A percentile compares a stretch with the other conserved stretches of the same genome.
Conservation (phyloP, 169 alveolate species). For the Eimeria praecox region DNA sequence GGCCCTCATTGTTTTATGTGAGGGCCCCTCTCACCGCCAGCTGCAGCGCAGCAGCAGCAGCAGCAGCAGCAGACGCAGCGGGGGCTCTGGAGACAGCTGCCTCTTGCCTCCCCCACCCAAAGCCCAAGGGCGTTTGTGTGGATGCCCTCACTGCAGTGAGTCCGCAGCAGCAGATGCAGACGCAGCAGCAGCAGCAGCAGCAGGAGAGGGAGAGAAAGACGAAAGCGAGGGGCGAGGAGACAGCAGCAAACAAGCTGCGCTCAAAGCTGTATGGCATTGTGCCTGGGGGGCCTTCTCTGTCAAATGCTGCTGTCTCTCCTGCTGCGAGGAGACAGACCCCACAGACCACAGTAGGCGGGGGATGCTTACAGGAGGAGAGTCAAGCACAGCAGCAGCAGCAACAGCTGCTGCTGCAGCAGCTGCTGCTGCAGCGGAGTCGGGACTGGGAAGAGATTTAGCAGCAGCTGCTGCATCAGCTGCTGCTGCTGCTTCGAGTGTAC, state of each 20-base stretch:
- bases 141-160: neutral
- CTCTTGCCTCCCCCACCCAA: slow-evolving; percentile 37
- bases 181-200: slow-evolving; percentile 12
- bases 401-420: neutral
- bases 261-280: neutral
- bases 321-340: slow-evolving; percentile 46
- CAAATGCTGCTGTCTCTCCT: slow-evolving; percentile 59
- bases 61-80: slow-evolving; percentile 24
- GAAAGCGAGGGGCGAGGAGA: neutral
- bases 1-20: slow-evolving; percentile 28
- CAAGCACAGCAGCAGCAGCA: neutral
- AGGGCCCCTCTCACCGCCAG: slow-evolving; percentile 35
- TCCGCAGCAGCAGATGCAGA: neutral
- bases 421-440: neutral
- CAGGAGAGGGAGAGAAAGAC: neutral
- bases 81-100: slow-evolving; percentile 11
- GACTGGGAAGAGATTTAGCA: neutral
- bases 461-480: slow-evolving; percentile 35
- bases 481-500: neutral
- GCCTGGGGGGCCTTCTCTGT: slow-evolving; percentile 62
- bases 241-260: neutral
- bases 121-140: slow-evolving; percentile 17
- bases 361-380: neutral
- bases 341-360: neutral
- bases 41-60: neutral